phyloP scores from a whole-genome alignment of 352 stramenopile species.

The Pythium sp. region DNA sequence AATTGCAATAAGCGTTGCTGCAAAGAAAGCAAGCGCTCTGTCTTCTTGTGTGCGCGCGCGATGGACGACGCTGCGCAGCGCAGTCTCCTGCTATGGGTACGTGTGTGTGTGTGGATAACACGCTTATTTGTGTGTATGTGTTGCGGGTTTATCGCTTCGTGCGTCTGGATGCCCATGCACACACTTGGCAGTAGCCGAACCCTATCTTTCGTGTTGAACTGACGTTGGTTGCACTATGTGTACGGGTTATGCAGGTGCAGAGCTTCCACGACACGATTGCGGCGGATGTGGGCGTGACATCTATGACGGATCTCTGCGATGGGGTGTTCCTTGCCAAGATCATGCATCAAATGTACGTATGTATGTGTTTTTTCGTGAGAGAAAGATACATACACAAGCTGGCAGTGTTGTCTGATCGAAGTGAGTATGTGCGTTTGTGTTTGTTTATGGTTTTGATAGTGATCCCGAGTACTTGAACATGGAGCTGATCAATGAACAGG shows the following conservation, averaged over 20 bases:
- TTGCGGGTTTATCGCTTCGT: not conserved
- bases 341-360: slow-evolving; percentile 82
- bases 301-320: slow-evolving; percentile 64
- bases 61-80: slow-evolving; percentile 78
- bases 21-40: not conserved
- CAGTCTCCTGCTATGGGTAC: slow-evolving; percentile 75
- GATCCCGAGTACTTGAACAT: slow-evolving; percentile 78
- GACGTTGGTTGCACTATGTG: slow-evolving; percentile 10
- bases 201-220: slow-evolving; percentile 3
- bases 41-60: not conserved
- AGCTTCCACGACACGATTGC: slow-evolving; percentile 66
- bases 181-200: not conserved
- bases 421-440: slow-evolving; percentile 8
- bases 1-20: not conserved
- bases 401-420: not conserved
- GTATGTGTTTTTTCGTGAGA: not conserved
- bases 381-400: not conserved
- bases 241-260: slow-evolving; percentile 42
- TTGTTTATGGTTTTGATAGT: slow-evolving; percentile 25
- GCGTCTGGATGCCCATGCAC: not conserved
- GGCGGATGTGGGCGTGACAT: slow-evolving; percentile 34
- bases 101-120: slow-evolving; percentile 11
- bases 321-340: slow-evolving; percentile 82
- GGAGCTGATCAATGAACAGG: slow-evolving; percentile 66
- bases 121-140: not conserved